Percentiles rank a stretch among this genome's conserved stretches.
phyloP scores from a whole-genome alignment of 192 early-diverging fungal species.

The Coemansia nantahalensis region DNA sequence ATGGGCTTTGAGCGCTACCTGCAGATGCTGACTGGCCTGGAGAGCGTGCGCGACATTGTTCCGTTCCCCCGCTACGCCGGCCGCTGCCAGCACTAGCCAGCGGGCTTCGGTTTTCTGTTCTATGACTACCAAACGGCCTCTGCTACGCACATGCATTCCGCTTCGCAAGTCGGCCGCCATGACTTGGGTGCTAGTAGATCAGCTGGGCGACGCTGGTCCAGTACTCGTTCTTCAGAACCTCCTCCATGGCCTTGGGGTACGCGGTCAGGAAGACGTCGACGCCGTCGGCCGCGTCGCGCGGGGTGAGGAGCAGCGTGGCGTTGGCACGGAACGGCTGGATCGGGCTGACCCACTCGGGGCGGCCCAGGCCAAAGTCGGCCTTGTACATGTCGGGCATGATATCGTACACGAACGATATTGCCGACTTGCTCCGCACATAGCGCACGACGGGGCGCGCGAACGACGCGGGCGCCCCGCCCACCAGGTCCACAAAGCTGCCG shows the following conservation, averaged over 20 bases:
- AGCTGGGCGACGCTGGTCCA: slow-evolving; percentile 29
- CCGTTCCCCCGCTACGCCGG: slow-evolving; percentile 58
- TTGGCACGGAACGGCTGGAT: slow-evolving; percentile 45
- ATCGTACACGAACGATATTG: slow-evolving; percentile 41
- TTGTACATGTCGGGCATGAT: slow-evolving; percentile 45
- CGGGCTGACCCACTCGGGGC: slow-evolving; percentile 44
- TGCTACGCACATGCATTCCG: neutral
- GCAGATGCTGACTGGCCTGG: slow-evolving; percentile 72
- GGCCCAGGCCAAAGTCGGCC: slow-evolving; percentile 38
- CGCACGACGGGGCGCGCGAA: slow-evolving; percentile 35
- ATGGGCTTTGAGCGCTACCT: slow-evolving; percentile 86
- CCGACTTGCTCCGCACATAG: slow-evolving; percentile 21
- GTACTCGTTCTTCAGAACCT: slow-evolving; percentile 40
- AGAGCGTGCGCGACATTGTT: slow-evolving; percentile 75
- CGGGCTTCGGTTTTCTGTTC: too few species aligned
- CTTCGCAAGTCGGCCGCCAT: too few species aligned
- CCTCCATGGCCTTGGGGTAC: slow-evolving; percentile 36
- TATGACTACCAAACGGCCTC: neutral
- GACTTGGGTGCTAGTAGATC: slow-evolving; percentile 37
- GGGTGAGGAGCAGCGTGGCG: slow-evolving; percentile 29
- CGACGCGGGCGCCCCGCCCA: slow-evolving; percentile 21
- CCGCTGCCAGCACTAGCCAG: slow-evolving; percentile 46
- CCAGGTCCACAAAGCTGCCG: slow-evolving; percentile 33
- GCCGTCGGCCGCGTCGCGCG: slow-evolving; percentile 25
- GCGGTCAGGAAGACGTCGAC: slow-evolving; percentile 46